Evolutionary conservation across 2,329 filamentous ascomycete genomes (phyloP), one percentile per base, ranked within the genome.

Genomic region (Volutella citrinella): DNA sequence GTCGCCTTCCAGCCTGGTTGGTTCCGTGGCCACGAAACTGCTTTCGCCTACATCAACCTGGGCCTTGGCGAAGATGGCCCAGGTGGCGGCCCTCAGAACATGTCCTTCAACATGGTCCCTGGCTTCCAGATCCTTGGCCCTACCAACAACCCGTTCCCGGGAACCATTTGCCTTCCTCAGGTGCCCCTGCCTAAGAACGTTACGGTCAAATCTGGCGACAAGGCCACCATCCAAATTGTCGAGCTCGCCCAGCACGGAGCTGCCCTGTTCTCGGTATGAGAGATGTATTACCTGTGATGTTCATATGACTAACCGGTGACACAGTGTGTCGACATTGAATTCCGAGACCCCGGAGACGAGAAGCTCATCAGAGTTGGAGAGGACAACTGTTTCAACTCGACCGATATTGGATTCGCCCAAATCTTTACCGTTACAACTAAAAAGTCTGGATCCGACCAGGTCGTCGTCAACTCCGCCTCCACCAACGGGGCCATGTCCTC

Each of bases 271-370:
- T 89, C 85, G 42, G 86, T 90, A 69, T 49, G 82, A 38, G 5
- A 2, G 15, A 10, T 25, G 5, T n/a, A 5, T 6, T 12, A 5
- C 12, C 9, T 6, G 6, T 3, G 14, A 17, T 16, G 3, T 13
- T 12, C 11, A 19, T 2, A 17, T n/a, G n/a, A n/a, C n/a, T n/a
- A n/a, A n/a, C n/a, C n/a, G n/a, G n/a, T n/a, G n/a, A n/a, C 11
- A 6, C 19, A 95, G 88, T 97, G 93, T 58, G 90, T 94, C 49
- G 91, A 97, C 57, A 94, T 97, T 53, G 91, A 84, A 28, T 94
- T 97, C 51, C 87, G 83, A 29, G 85, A 89, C 3, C 85, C 86
- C 16, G 68, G 79, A 52, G 84, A 95, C 56, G 44, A 63, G 23
- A 66, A 65, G 27, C 80, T 95, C 30, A 69, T 69, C 36, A 70